Evolutionary conservation across 1,139 yeast species (phyloP).

Genomic region (Ogataea hybrid): DNA sequence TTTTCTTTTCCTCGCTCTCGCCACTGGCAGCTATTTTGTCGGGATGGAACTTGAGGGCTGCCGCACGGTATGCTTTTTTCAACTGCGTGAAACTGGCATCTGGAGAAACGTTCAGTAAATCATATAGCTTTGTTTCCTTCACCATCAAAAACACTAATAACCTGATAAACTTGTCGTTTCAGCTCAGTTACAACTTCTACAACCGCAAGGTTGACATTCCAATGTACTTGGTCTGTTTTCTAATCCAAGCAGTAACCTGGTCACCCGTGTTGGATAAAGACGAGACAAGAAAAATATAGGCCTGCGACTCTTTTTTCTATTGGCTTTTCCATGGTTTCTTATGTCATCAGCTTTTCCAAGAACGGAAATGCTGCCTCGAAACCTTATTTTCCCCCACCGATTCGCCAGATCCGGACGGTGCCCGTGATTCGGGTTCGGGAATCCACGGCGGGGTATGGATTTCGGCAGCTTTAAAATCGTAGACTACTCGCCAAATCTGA

Average conservation of each 20-base stretch:
- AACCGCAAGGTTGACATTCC: background rate
- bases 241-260: slow-evolving; percentile 3
- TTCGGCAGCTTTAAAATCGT: no score
- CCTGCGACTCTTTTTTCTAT: no score
- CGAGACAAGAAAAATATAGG: no score
- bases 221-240: background rate
- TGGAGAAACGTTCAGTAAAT: slow-evolving; percentile 45
- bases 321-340: no score
- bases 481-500: no score
- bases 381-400: no score
- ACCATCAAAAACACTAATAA: slow-evolving; percentile 23
- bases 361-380: no score
- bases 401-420: no score
- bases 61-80: slow-evolving; percentile 49
- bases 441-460: no score
- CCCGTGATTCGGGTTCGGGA: no score
- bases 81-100: slow-evolving; percentile 45
- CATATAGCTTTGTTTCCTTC: slow-evolving; percentile 41
- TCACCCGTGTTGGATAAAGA: slow-evolving; percentile 5
- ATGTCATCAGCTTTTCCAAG: no score
- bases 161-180: background rate
- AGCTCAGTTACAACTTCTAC: background rate
- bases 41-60: slow-evolving; percentile 56
- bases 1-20: background rate
- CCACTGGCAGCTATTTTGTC: slow-evolving; percentile 44